phyloP scores from a whole-genome alignment of 108 stramenopile species.

The Bacterosira constricta region DNA sequence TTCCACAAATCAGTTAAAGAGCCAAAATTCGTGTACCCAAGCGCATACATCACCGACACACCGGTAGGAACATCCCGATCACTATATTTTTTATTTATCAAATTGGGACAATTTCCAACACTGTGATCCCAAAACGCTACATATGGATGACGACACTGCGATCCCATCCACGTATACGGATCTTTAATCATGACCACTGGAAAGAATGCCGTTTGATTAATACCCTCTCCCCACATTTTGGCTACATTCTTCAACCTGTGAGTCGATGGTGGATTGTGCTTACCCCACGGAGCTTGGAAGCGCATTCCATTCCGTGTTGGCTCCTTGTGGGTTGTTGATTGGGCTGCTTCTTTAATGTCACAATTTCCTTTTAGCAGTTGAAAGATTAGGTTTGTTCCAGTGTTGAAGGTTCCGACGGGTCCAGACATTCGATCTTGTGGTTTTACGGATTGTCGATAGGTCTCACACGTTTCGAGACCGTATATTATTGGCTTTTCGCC shows the following conservation, averaged over 20 bases:
- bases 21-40: constrained; percentile 21
- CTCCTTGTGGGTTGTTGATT: constrained; percentile 16
- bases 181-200: constrained; percentile 58
- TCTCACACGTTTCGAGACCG: constrained; percentile 60
- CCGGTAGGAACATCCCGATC: constrained; percentile 12
- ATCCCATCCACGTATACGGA: constrained; percentile 48
- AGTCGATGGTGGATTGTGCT: constrained; percentile 54
- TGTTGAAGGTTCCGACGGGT: constrained; percentile 72
- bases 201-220: constrained; percentile 38
- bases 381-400: constrained; percentile 76
- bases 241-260: constrained; percentile 27
- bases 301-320: constrained; percentile 47
- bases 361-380: constrained; percentile 69
- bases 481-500: constrained; percentile 53
- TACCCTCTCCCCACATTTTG: constrained; percentile 31
- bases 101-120: constrained; percentile 45
- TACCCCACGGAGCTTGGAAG: constrained; percentile 50
- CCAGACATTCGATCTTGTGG: constrained; percentile 19
- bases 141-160: constrained; percentile 50
- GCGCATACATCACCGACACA: constrained; percentile 32
- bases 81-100: constrained; percentile 26
- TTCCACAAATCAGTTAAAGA: constrained; percentile 71
- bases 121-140: constrained; percentile 41
- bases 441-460: constrained; percentile 42
- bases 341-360: constrained; percentile 23